Evolutionary conservation across 176 grass and related monocot species (phyloP).

Genomic region (Ananas comosus): DNA sequence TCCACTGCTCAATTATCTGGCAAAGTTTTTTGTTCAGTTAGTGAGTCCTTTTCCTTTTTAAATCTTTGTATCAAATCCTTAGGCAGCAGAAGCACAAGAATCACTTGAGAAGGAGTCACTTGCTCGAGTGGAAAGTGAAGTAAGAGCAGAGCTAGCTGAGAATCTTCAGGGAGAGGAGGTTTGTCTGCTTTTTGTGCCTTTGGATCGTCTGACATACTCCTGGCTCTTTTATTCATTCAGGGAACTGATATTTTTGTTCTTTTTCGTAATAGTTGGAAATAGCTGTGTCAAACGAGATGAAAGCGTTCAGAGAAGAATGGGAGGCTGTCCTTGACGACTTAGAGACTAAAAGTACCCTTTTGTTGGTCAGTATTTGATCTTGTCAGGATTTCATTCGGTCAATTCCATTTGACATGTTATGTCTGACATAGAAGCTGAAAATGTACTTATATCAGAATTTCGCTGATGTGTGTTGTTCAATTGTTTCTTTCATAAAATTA

Average conservation of each 20-base stretch:
- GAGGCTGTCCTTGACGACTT: constrained; percentile 72
- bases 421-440: background rate
- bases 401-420: constrained; percentile 2
- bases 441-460: background rate
- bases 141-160: constrained; percentile 77
- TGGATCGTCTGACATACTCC: background rate
- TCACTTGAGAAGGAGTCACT: constrained; percentile 93
- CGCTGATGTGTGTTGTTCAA: too few relatives aligned
- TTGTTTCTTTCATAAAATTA: too few relatives aligned
- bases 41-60: constrained; percentile 7
- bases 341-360: constrained; percentile 56
- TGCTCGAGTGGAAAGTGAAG: constrained; percentile 79
- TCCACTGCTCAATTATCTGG: constrained; percentile 1
- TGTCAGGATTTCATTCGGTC: background rate
- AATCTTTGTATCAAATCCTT: constrained; percentile 21
- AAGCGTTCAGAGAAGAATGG: constrained; percentile 63
- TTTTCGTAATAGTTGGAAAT: constrained; percentile 58
- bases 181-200: constrained; percentile 26
- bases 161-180: constrained; percentile 67
- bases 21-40: constrained; percentile 16
- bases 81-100: constrained; percentile 97
- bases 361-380: constrained; percentile 57
- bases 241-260: constrained; percentile 13
- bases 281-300: constrained; percentile 79
- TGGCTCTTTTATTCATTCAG: constrained; percentile 8